Evolutionary conservation across 2,329 filamentous ascomycete species (phyloP), one percentile per base, ranked within the genome.

Genomic region (Penicillium sp.): DNA sequence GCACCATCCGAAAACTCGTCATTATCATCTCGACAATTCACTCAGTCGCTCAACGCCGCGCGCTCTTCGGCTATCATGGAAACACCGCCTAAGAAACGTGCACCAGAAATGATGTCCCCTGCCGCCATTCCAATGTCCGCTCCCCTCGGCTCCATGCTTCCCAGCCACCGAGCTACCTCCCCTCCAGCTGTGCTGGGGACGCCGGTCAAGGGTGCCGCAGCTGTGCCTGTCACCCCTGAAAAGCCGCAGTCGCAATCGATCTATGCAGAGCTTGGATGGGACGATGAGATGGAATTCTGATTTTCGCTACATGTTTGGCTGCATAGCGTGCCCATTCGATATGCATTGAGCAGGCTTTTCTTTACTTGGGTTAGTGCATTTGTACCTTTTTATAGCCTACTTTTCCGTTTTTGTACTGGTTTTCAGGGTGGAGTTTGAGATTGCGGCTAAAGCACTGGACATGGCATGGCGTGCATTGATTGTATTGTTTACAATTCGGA

Each of bases 231-330:
- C 18, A 74, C 69, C 7, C 69, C 67, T 16, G 70, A 72, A 50
- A 72, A 72, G 47, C 63, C 63, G 9, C 60, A 65, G 34, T 68
- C 74, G 5, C 73, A 56, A 39, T 73, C 75, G 8, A 74, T 79
- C 42, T 79, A 79, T 52, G 73, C 73, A 54, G 66, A 71, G 43
- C 56, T 79, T 47, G 77, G 77, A 48, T 79, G 77, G 77, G 71
- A 77, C 56, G 72, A 75, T 53, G 68, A 71, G 42, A 57, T 67
- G 58, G 63, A 62, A 16, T 29, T 66, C 21, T 67, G 54, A 57
- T 32, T 27, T 27, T 27, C 11, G 16, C n/a, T 11, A 34, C 34
- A 21, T n/a, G 36, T 46, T 29, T 29, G 22, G 18, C 27, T 55
- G 29, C 47, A 43, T 34, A 38, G 38, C 43, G n/a, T 39, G n/a